phyloP scores from a whole-genome alignment of 73 alveolate species.

The Paraurostyla sp. region DNA sequence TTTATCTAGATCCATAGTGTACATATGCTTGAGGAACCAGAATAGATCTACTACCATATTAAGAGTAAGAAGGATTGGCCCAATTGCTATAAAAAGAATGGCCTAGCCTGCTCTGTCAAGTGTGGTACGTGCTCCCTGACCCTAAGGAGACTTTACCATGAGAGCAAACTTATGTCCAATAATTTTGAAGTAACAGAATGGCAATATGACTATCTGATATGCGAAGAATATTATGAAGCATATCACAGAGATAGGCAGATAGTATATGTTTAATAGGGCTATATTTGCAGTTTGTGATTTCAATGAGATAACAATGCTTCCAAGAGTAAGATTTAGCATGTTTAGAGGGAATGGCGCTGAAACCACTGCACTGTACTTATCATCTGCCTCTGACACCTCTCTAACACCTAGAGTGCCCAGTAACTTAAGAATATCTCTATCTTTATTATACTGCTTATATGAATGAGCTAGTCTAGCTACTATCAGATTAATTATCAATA shows the following conservation, averaged over 20 bases:
- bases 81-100: slow-evolving; percentile 40
- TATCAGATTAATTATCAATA: slow-evolving; percentile 44
- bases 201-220: slow-evolving; percentile 49
- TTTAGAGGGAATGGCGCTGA: slow-evolving; percentile 55
- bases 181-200: slow-evolving; percentile 55
- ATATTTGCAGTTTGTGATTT: slow-evolving; percentile 26
- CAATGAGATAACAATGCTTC: background rate
- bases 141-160: slow-evolving; percentile 57
- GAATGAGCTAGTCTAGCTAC: slow-evolving; percentile 43
- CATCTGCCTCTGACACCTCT: slow-evolving; percentile 65
- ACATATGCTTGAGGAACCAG: slow-evolving; percentile 62
- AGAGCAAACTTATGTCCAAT: slow-evolving; percentile 62
- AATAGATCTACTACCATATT: slow-evolving; percentile 43
- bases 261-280: slow-evolving; percentile 28
- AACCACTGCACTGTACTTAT: slow-evolving; percentile 53
- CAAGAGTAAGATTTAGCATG: slow-evolving; percentile 6
- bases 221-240: background rate
- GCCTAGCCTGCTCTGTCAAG: slow-evolving; percentile 60
- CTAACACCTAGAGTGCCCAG: slow-evolving; percentile 50
- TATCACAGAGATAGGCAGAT: slow-evolving; percentile 25
- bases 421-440: slow-evolving; percentile 18
- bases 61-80: slow-evolving; percentile 33
- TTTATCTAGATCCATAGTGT: slow-evolving; percentile 58
- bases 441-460: slow-evolving; percentile 1
- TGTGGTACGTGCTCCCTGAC: slow-evolving; percentile 54